A percentile compares a stretch with the other conserved stretches of the same genome.
phyloP scores from a whole-genome alignment of 2,329 filamentous ascomycete genomes.

The Cladosporium sp. region DNA sequence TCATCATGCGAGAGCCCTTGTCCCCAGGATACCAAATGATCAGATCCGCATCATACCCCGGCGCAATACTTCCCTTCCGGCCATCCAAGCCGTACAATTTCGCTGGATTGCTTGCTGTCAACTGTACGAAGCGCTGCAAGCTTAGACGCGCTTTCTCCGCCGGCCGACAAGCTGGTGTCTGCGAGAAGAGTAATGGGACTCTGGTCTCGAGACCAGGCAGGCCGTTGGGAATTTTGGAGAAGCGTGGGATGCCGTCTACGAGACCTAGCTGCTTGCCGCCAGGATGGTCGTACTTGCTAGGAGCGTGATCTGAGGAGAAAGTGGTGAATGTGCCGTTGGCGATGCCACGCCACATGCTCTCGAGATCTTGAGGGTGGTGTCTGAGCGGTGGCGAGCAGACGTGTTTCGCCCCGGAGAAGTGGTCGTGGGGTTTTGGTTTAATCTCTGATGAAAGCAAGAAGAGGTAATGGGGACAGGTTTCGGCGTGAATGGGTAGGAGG shows the following conservation, averaged over 20 bases:
- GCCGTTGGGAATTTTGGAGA: conserved; percentile 41
- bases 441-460: conserved; percentile 31
- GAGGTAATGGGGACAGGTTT: conserved; percentile 36
- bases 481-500: conserved; percentile 33
- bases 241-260: conserved; percentile 32
- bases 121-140: conserved; percentile 40
- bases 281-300: conserved; percentile 35
- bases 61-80: conserved; percentile 38
- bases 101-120: conserved; percentile 42
- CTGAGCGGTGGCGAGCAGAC: conserved; percentile 33
- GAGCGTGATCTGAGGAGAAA: conserved; percentile 34
- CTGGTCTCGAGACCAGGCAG: conserved; percentile 41
- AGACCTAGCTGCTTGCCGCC: conserved; percentile 36
- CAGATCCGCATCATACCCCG: conserved; percentile 42
- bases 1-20: conserved; percentile 27
- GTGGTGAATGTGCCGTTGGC: conserved; percentile 34
- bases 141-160: conserved; percentile 23
- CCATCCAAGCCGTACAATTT: conserved; percentile 40
- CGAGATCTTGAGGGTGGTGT: conserved; percentile 29
- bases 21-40: conserved; percentile 38
- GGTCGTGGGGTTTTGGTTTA: conserved; percentile 28
- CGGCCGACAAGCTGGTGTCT: conserved; percentile 26
- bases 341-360: conserved; percentile 32
- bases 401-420: conserved; percentile 33
- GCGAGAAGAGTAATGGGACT: conserved; percentile 36